Conservation (phyloP, 192 early-diverging fungal genomes). For the Backusella westeae region DNA sequence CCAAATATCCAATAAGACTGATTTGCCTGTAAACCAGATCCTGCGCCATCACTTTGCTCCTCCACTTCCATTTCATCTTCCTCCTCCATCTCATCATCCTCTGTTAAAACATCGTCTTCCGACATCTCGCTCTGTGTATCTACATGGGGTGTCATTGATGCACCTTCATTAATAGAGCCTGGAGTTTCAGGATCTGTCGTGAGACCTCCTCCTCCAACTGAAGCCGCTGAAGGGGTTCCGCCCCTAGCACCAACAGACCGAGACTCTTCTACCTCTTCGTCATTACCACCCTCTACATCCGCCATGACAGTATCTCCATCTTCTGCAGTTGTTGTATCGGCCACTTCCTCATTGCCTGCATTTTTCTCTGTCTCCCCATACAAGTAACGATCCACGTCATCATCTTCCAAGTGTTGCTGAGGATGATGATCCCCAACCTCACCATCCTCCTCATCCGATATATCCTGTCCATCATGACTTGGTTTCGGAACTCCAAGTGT, state of each 20-base stretch:
- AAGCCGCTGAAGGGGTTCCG: not conserved
- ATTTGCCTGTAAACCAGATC: conserved; percentile 13
- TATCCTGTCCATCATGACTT: not conserved
- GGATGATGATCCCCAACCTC: not conserved
- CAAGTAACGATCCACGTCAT: conserved; percentile 28
- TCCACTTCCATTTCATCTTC: not conserved
- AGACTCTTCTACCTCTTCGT: not conserved
- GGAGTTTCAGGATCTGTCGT: not conserved
- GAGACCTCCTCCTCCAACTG: not conserved
- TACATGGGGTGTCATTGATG: not conserved
- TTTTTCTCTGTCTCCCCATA: conserved; percentile 21
- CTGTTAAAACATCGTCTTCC: not conserved
- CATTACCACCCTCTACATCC: not conserved
- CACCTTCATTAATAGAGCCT: not conserved
- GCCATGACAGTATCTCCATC: not conserved
- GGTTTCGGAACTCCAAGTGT: not conserved
- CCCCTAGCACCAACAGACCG: not conserved
- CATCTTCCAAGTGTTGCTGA: conserved; percentile 14
- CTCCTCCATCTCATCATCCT: conserved; percentile 10
- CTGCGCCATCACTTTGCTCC: not conserved
- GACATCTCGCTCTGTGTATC: not conserved
- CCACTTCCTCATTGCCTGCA: not conserved
- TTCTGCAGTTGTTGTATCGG: not conserved
- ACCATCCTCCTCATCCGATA: not conserved
- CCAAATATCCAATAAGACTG: conserved; percentile 42